Evolutionary conservation across 2,329 filamentous ascomycete species (phyloP), one percentile per base, ranked within the genome.

Genomic region (Ambrosiella cleistominuta): DNA sequence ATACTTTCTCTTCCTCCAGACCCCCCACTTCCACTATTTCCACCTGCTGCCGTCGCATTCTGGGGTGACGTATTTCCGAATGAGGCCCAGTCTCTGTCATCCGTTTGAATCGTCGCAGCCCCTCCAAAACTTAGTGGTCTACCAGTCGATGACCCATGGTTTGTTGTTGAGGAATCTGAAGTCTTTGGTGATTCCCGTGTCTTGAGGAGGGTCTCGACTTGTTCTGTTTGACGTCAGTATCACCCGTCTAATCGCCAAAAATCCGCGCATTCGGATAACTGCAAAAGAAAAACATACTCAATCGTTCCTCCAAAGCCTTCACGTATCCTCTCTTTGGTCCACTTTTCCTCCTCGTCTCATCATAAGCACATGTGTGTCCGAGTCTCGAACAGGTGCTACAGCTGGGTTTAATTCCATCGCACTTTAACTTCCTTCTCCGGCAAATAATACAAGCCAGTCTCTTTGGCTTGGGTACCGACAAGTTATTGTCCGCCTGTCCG

Each of bases 391-490:
- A 96, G 35, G 89, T 95, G 65, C 85, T 88, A 68, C 90, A 95
- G 64, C 85, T 88, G 19, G 90, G 90, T 62, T 86, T 83, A 57
- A 79, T 74, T 42, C 89, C 89, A 68, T 96, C 90, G 70, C 90
- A 96, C 70, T 86, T 85, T 64, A 96, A 75, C 72, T 97, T 97
- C 67, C 91, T 80, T 71, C 90, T 93, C 65, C 91, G 79, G 68
- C 93, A 98, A 62, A 97, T 83, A 67, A 95, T 87, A 69, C 93
- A 98, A 42, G 93, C 93, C 65, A 97, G 86, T 64, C 91, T 81
- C 75, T 97, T 97, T n/a, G 84, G 83, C 66, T 87, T 87, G 54
- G 86, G 83, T 19, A 88, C 75, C 64, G 70, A 75, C 54, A 72
- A 69, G 62, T 82, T 81, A 64, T 78, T 76, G 61, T 70, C 66